phyloP scores from a whole-genome alignment of 768 basidiomycete species.

The Russula olivacea region DNA sequence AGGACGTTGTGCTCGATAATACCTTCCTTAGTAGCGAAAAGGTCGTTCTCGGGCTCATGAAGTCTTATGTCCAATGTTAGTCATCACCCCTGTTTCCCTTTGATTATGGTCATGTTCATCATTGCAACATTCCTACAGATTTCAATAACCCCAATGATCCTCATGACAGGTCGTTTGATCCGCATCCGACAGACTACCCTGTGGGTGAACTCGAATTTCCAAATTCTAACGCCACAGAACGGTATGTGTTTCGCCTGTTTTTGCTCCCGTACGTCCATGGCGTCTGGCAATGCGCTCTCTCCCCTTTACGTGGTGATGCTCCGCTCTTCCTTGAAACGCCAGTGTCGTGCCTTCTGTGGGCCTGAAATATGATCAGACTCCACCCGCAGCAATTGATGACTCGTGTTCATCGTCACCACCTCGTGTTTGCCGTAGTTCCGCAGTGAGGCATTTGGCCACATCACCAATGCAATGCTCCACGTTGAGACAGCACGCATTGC shows the following conservation, averaged over 20 bases:
- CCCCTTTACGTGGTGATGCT: neutral
- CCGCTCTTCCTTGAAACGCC: neutral
- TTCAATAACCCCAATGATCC: conserved; percentile 65
- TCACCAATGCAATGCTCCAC: conserved; percentile 2
- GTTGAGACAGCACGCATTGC: neutral
- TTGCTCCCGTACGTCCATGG: conserved; percentile 9
- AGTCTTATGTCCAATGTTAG: conserved; percentile 66
- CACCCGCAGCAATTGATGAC: conserved; percentile 7
- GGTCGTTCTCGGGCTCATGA: conserved; percentile 57
- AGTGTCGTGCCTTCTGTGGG: neutral
- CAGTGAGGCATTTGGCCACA: neutral
- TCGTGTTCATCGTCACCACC: neutral
- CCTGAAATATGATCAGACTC: neutral
- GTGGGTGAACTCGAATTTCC: conserved; percentile 72
- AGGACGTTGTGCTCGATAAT: conserved; percentile 47
- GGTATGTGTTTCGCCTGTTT: conserved; percentile 37
- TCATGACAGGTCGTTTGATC: conserved; percentile 56
- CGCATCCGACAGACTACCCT: conserved; percentile 54
- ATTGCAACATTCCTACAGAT: conserved; percentile 37
- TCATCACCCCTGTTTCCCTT: conserved; percentile 14
- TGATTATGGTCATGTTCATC: neutral
- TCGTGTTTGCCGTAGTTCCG: conserved; percentile 8
- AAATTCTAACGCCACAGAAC: conserved; percentile 60
- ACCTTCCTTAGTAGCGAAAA: conserved; percentile 56
- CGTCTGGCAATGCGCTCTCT: conserved; percentile 6